Percentiles rank a stretch among this genome's conserved stretches.
These are phyloP conservation scores for Arachis monticola DNA, from an alignment of 331 rosid genomes.

Conservation along the genomic window DNA sequence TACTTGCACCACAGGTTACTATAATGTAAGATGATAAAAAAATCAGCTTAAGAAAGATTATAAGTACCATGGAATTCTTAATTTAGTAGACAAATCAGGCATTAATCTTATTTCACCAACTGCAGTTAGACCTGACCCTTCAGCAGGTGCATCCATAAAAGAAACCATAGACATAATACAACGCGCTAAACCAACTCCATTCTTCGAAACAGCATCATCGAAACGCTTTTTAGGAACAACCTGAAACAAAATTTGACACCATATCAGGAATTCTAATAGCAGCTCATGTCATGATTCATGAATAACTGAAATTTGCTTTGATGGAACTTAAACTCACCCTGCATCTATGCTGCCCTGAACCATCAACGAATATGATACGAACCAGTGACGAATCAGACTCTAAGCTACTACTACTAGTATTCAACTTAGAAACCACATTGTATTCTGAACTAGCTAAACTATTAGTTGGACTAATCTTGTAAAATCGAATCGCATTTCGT, in stretches of 20 bases:
- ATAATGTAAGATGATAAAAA: background rate
- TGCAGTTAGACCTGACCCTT: slow-evolving; percentile 70
- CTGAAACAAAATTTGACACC: slow-evolving; percentile 53
- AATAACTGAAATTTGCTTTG: slow-evolving; percentile 12
- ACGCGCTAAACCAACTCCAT: slow-evolving; percentile 74
- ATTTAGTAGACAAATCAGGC: slow-evolving; percentile 84
- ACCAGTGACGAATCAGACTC: slow-evolving; percentile 59
- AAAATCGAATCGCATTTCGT: slow-evolving; percentile 69
- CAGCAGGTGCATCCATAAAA: slow-evolving; percentile 61
- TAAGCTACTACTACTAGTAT: slow-evolving; percentile 25
- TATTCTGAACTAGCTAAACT: slow-evolving; percentile 38
- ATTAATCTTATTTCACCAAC: slow-evolving; percentile 82
- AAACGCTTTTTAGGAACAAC: slow-evolving; percentile 78
- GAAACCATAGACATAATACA: slow-evolving; percentile 75
- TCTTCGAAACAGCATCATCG: slow-evolving; percentile 54
- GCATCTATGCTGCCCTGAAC: slow-evolving; percentile 89
- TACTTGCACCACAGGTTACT: slow-evolving; percentile 8
- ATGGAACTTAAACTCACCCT: slow-evolving; percentile 74
- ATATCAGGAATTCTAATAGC: slow-evolving; percentile 10
- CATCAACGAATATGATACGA: slow-evolving; percentile 87
- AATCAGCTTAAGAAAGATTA: slow-evolving; percentile 2
- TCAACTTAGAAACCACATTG: slow-evolving; percentile 41
- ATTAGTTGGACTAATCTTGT: slow-evolving; percentile 55
- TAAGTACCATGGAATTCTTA: slow-evolving; percentile 79
- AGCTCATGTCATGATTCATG: background rate